phyloP scores from a whole-genome alignment of 73 alveolate species.

The Tetrahymena elliotti region DNA sequence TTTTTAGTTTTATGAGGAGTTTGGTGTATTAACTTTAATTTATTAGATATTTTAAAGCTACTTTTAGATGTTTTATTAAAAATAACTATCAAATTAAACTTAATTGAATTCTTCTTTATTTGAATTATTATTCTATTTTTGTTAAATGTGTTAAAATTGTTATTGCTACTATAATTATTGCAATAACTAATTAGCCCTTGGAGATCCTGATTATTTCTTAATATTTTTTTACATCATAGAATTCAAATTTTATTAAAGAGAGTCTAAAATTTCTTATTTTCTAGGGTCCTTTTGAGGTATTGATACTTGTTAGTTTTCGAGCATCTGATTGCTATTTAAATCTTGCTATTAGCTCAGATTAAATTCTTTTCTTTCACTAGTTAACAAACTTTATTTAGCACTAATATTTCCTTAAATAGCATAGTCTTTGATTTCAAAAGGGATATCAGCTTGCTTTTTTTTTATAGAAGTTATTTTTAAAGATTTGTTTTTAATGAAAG shows the following conservation, averaged over 20 bases:
- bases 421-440: not conserved
- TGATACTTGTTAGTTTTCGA: not conserved
- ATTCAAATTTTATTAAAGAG: not conserved
- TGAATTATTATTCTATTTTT: not conserved
- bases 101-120: not conserved
- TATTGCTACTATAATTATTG: not conserved
- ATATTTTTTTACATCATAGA: not conserved
- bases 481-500: not conserved
- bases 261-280: not conserved
- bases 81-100: not conserved
- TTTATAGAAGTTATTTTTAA: no score
- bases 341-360: not conserved
- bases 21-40: not conserved
- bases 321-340: not conserved
- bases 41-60: not conserved
- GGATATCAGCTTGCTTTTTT: not conserved
- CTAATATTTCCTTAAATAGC: not conserved
- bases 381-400: not conserved
- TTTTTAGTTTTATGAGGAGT: not conserved
- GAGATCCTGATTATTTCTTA: not conserved
- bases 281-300: not conserved
- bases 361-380: not conserved
- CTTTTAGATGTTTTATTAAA: not conserved
- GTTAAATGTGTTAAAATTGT: no score
- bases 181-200: not conserved